A percentile compares a stretch with the other conserved stretches of the same genome.
Evolutionary conservation across 352 stramenopile genomes (phyloP).

Genomic region (Pythium guiyangense): DNA sequence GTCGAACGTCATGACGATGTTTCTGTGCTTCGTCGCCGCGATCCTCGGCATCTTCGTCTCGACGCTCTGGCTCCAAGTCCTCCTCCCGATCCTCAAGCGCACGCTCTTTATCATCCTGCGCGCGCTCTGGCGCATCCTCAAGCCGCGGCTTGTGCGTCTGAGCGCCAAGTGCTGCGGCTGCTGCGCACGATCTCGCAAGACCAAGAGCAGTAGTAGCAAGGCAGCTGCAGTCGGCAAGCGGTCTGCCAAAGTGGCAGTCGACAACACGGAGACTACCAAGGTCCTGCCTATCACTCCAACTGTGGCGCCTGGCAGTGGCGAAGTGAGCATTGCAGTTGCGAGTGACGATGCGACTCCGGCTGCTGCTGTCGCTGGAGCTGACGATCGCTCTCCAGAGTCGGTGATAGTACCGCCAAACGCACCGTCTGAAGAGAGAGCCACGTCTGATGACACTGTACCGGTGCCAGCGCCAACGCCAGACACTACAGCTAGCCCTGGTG

Average conservation of each 20-base stretch:
- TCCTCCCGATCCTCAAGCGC: slow-evolving; percentile 30
- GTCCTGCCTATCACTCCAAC: neutral
- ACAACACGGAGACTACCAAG: neutral
- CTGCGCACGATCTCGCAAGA: neutral
- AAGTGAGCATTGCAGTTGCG: too few relatives aligned
- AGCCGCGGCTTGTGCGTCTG: neutral
- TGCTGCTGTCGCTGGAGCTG: too few relatives aligned
- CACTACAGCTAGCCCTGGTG: neutral
- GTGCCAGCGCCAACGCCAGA: too few relatives aligned
- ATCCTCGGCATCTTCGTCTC: slow-evolving; percentile 27
- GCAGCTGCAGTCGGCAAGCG: neutral
- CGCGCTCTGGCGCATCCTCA: neutral
- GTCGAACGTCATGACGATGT: slow-evolving; percentile 69
- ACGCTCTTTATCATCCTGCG: neutral
- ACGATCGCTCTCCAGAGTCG: neutral
- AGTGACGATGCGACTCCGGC: too few relatives aligned
- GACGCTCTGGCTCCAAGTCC: slow-evolving; percentile 38
- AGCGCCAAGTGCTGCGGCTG: neutral
- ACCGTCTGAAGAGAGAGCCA: too few relatives aligned
- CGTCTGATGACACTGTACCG: too few relatives aligned
- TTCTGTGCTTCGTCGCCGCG: slow-evolving; percentile 41
- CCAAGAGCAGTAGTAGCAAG: neutral
- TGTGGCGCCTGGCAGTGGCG: neutral
- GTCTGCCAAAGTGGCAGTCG: slow-evolving; percentile 3
- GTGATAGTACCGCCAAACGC: neutral